These are phyloP conservation scores for Xylaria sp. DNA, from an alignment of 2,329 filamentous ascomycete genomes.

Conservation along the genomic window DNA sequence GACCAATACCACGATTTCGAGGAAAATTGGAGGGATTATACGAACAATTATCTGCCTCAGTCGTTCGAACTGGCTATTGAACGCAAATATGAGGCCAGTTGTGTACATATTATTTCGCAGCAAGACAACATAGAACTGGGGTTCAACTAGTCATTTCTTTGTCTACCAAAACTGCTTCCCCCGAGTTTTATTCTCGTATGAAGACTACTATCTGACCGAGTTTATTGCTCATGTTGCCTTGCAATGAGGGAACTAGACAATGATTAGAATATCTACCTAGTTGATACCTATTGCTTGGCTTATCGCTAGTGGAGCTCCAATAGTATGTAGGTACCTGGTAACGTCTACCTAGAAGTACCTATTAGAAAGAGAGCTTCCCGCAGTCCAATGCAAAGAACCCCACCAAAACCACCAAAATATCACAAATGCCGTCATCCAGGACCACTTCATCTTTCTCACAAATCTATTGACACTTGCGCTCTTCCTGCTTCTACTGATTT, in stretches of 20 bases:
- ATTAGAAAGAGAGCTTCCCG: slow-evolving; percentile 18
- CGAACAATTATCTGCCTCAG: slow-evolving; percentile 25
- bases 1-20: slow-evolving; percentile 4
- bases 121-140: slow-evolving; percentile 39
- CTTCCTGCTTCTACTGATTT: slow-evolving; percentile 59
- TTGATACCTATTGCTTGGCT: slow-evolving; percentile 16
- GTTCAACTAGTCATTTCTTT: slow-evolving; percentile 25
- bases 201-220: background rate
- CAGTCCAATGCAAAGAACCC: slow-evolving; percentile 39
- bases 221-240: background rate
- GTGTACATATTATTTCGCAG: slow-evolving; percentile 45
- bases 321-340: too few relatives aligned
- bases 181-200: background rate
- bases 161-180: background rate
- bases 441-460: slow-evolving; percentile 49
- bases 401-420: slow-evolving; percentile 42
- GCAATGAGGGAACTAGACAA: background rate
- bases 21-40: slow-evolving; percentile 11
- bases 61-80: slow-evolving; percentile 28
- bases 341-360: background rate
- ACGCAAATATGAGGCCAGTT: slow-evolving; percentile 34
- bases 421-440: slow-evolving; percentile 55
- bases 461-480: slow-evolving; percentile 57
- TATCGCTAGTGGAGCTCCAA: slow-evolving; percentile 21
- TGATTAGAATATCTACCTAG: background rate